Conservation (phyloP, 176 grass and related monocot species). For the Triticum aestivum region IWGSC_CS_RefSeq_v2.1 NC_057798.1:564258383-564258882, state of each 20-base stretch:
- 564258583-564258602: neutral
- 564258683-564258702: neutral
- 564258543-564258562: neutral
- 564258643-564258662: neutral
- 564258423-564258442: neutral
- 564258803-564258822: neutral
- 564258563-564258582: neutral
- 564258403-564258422: neutral
- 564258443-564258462: neutral
- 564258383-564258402: too few species aligned
- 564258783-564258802: neutral
- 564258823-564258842: too few species aligned
- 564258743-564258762: neutral
- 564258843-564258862: neutral
- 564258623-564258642: neutral
- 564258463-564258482: neutral
- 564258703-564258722: neutral
- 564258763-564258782: neutral
- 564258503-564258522: neutral
- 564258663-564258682: neutral
- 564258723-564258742: neutral
- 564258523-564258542: neutral
- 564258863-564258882: neutral
- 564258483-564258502: conserved; percentile 1
- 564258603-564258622: neutral